phyloP scores from a whole-genome alignment of 2,329 filamentous ascomycete genomes.

The Hypoxylon sp. region DNA sequence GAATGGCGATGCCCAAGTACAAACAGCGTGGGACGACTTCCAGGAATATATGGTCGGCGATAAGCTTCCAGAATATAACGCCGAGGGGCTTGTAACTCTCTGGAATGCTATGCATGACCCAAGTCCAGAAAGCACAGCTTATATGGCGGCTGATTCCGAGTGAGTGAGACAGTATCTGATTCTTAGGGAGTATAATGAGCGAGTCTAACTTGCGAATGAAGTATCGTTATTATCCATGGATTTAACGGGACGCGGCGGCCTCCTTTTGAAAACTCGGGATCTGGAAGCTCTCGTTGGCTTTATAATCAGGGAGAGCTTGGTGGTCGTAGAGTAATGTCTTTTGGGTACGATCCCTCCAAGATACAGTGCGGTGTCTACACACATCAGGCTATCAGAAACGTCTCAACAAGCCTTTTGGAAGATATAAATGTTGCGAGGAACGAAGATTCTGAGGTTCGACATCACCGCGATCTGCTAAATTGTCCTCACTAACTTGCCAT shows the following conservation, averaged over 20 bases:
- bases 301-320: constrained; percentile 1
- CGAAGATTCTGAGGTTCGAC: background rate
- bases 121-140: background rate
- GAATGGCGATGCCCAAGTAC: background rate
- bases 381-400: background rate
- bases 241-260: constrained; percentile 11
- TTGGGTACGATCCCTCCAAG: constrained; percentile 10
- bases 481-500: constrained; percentile 4
- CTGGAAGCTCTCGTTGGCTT: constrained; percentile 17
- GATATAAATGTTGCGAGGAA: background rate
- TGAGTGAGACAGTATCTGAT: background rate
- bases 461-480: background rate
- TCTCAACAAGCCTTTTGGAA: constrained; percentile 4
- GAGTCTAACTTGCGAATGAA: constrained; percentile 4
- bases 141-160: constrained; percentile 11
- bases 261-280: constrained; percentile 25
- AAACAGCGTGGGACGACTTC: background rate
- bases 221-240: constrained; percentile 26
- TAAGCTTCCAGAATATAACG: background rate
- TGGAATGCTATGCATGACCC: constrained; percentile 2
- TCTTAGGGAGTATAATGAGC: background rate
- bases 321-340: constrained; percentile 9
- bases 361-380: constrained; percentile 2
- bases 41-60: background rate
- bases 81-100: constrained; percentile 17